Evolutionary conservation across 2,329 filamentous ascomycete species (phyloP), one percentile per base, ranked within the genome.

Genomic region (Aureobasidium sp.): DNA sequence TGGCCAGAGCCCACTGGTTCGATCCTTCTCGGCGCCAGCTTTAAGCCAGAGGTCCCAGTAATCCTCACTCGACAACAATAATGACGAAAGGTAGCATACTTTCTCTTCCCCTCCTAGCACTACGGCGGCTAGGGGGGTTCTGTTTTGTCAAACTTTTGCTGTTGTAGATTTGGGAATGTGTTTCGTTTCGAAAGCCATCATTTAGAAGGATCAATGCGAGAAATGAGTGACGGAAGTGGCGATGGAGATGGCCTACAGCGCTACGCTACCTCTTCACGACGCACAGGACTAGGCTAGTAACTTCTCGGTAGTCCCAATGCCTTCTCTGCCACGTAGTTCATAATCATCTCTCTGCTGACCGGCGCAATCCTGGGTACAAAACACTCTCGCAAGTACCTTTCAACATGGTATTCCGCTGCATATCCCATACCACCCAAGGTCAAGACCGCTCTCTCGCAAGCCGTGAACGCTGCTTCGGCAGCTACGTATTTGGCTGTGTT

Each of bases 241-340:
- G 14, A 37, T 24, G 11, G 19, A 24, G 17, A 50, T 35, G 22
- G 15, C 24, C 11, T 39, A 24, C 49, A 29, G 22, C 3, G 3
- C 19, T 29, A 24, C 2, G 1, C 31, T 37, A 37, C 33, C 14
- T 40, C n/a, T 12, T 15, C 19, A 31, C 5, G 22, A 37, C 17
- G 5, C 22, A 39, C 5, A 8, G 19, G 1, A n/a, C 15, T 33
- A 14, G 11, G 6, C 39, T 44, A 89, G 66, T 90, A 91, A 68
- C 86, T 90, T 63, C 84, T 77, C 1, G 87, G 88, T 29, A 90
- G 68, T 3, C 79, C 75, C n/a, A 90, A 72, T 0, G 83, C 86
- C 74, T 83, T 48, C 45, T 65, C 45, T 58, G 52, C 35, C 42
- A 59, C n/a, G 53, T 61, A 42, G 53, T 37, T 42, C 53, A n/a